Evolutionary conservation across 441 rosid species (phyloP), one percentile per base, ranked within the genome.

Genomic region (Jatropha multifida): DNA sequence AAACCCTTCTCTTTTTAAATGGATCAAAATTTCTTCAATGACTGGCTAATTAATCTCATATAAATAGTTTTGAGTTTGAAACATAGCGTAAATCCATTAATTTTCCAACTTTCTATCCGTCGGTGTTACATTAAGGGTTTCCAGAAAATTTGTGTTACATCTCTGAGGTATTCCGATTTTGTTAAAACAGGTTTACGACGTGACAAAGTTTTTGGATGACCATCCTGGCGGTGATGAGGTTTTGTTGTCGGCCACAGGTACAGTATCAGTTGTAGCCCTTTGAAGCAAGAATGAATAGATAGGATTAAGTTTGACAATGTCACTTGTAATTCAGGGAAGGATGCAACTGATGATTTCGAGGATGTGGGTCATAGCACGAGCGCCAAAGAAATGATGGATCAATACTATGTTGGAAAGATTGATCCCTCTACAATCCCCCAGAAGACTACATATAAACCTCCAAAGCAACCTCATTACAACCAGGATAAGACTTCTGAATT

Each of bases 201-300:
- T 94, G 79, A 94, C 98, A 27, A 89, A 88, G 75, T 94, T 94
- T 80, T 81, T 93, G 89, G 97, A 91, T 7, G 98, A 94, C 72
- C 98, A 93, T 86, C 99, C 99, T 62, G 98, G 97, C 76, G 98
- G 99, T 18, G 99, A 93, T 54, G 98, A 94, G 72, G 96, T 93
- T 41, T 80, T 94, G 83, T 83, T 94, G 81, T 82, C 89, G 4
- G 82, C 97, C n/a, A 91, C 97, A 77, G 96, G 97, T 91, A 78
- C 18, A 37, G 26, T 9, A 42, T 54, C 32, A 60, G 41, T 56
- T 7, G 20, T 17, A 54, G 20, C 63, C 60, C 1, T 7, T 49
- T 38, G 7, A 38, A 37, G 41, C 26, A 13, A 12, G 9, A 7
- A 18, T 7, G 68, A 40, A 68, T 14, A 7, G 26, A 4, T 23